phyloP scores from a whole-genome alignment of 495 filamentous ascomycete species.

The Alectoria sarmentosa region DNA sequence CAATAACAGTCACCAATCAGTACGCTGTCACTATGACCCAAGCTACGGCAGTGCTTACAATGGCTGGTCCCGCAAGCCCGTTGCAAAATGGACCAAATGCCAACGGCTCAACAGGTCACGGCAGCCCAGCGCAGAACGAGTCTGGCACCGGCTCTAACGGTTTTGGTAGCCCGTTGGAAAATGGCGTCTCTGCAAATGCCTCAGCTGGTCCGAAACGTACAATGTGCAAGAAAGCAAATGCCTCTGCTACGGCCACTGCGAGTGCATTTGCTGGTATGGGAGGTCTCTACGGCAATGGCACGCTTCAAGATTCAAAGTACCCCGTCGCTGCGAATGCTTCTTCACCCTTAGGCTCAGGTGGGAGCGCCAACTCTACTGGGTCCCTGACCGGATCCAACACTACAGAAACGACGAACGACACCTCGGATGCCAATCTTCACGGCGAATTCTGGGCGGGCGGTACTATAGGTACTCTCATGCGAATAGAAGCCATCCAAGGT shows the following conservation, averaged over 20 bases:
- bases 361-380: neutral
- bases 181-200: neutral
- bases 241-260: neutral
- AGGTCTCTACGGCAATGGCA: slow-evolving; percentile 4
- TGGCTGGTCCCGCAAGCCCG: neutral
- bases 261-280: slow-evolving; percentile 4
- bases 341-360: neutral
- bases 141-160: neutral
- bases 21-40: slow-evolving; percentile 16
- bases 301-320: neutral
- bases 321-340: neutral
- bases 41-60: neutral
- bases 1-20: slow-evolving; percentile 16
- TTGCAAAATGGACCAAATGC: neutral
- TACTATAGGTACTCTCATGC: slow-evolving; percentile 19
- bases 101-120: neutral
- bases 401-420: neutral
- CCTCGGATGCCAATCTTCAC: slow-evolving; percentile 3
- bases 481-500: slow-evolving; percentile 21
- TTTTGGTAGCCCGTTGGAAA: neutral
- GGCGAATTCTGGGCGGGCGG: slow-evolving; percentile 22
- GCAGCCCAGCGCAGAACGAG: neutral
- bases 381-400: neutral
- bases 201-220: neutral
- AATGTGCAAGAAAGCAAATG: slow-evolving; percentile 2